Conservation (phyloP, 306 rosid genomes). For the Spatholobus suberectus region DNA sequence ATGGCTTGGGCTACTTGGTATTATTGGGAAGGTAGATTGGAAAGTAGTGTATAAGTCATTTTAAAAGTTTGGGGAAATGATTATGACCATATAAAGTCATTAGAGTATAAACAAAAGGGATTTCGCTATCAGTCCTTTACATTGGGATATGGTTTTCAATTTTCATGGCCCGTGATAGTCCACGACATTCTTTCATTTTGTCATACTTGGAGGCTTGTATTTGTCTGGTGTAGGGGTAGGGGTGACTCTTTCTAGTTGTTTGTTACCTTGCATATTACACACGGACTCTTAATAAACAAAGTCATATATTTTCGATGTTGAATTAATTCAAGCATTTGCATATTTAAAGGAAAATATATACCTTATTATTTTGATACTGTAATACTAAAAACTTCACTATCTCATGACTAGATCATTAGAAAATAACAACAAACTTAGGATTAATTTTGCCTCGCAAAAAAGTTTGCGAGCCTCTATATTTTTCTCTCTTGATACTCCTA, state of each 20-base stretch:
- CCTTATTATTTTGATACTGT: not conserved
- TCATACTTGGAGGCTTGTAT: not conserved
- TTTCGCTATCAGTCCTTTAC: not conserved
- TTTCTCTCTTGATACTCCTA: too few species aligned
- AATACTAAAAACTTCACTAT: not conserved
- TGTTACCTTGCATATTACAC: conserved; percentile 13
- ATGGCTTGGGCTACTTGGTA: conserved; percentile 28
- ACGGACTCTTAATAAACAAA: not conserved
- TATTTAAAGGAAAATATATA: not conserved
- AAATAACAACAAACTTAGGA: not conserved
- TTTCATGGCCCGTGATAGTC: conserved; percentile 5
- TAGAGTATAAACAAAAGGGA: not conserved
- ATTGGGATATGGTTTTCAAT: not conserved
- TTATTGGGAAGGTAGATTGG: conserved; percentile 24
- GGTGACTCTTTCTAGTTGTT: not conserved
- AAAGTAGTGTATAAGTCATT: conserved; percentile 28
- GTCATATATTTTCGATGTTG: not conserved
- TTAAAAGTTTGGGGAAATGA: conserved; percentile 25
- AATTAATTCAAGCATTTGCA: not conserved
- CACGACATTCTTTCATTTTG: conserved; percentile 30
- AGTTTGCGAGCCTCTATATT: too few species aligned
- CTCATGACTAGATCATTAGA: not conserved
- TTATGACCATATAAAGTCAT: not conserved
- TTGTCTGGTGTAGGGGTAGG: not conserved
- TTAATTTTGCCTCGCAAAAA: not conserved